Conservation (phyloP, 306 rosid species). For the Fragaria vesca region DNA sequence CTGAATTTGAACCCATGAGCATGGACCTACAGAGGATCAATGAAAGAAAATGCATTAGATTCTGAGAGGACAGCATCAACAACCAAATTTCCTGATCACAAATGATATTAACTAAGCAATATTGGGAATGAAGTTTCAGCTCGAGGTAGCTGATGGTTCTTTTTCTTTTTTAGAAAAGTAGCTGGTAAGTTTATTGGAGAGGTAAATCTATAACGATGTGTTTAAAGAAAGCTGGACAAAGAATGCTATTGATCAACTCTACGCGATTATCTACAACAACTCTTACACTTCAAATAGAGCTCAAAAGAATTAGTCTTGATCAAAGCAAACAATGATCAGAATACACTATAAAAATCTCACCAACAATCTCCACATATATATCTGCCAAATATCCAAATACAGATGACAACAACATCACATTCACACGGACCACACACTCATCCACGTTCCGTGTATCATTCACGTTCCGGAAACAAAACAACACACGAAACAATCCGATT, state of each 20-base stretch:
- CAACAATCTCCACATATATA: not conserved
- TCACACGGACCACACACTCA: not conserved
- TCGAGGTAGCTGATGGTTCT: not conserved
- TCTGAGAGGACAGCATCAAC: not conserved
- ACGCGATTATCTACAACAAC: not conserved
- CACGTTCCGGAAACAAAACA: slow-evolving; percentile 1
- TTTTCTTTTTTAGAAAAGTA: too few species aligned
- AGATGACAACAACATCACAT: not conserved
- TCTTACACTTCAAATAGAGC: not conserved
- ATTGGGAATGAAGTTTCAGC: not conserved
- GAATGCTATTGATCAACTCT: not conserved
- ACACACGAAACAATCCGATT: slow-evolving; percentile 9
- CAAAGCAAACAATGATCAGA: slow-evolving; percentile 19
- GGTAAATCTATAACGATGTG: too few species aligned
- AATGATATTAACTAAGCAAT: not conserved
- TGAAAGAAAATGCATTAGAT: slow-evolving; percentile 6
- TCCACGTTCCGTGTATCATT: slow-evolving; percentile 10
- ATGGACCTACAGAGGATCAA: slow-evolving; percentile 32
- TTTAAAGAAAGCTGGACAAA: too few species aligned
- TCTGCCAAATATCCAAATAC: not conserved
- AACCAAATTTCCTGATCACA: not conserved
- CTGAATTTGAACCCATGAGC: slow-evolving; percentile 68
- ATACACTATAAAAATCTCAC: not conserved
- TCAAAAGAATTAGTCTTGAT: not conserved
- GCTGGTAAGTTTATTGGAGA: too few species aligned